These are phyloP conservation scores for Aspergillus kassunensis DNA, from an alignment of 495 filamentous ascomycete species.

Conservation along the genomic window DNA sequence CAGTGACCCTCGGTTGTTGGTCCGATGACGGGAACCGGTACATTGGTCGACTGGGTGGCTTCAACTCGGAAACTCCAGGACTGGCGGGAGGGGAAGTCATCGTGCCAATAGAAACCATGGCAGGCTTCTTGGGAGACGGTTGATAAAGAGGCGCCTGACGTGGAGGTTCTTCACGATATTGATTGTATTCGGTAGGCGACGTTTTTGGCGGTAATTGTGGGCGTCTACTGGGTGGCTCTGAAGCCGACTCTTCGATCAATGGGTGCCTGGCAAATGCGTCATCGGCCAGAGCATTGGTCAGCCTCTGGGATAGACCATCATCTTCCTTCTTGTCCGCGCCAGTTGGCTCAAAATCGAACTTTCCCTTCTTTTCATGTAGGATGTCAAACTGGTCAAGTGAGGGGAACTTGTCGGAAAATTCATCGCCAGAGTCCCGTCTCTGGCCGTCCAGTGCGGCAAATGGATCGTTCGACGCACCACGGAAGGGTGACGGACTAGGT, in stretches of 20 bases:
- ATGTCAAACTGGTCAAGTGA: conserved; percentile 91
- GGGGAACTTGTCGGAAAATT: conserved; percentile 80
- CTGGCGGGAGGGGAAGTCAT: conserved; percentile 79
- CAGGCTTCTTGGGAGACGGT: conserved; percentile 54
- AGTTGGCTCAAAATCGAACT: conserved; percentile 78
- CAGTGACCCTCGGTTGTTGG: conserved; percentile 40
- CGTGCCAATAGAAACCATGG: conserved; percentile 89
- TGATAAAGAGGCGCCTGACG: conserved; percentile 49
- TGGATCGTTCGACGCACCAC: conserved; percentile 68
- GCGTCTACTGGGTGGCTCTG: conserved; percentile 23
- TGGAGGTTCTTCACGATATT: conserved; percentile 21
- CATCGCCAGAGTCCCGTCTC: conserved; percentile 57
- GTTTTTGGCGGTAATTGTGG: conserved; percentile 27
- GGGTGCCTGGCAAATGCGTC: conserved; percentile 68
- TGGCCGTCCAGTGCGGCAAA: conserved; percentile 80
- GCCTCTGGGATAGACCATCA: conserved; percentile 65
- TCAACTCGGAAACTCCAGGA: conserved; percentile 44
- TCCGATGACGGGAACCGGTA: conserved; percentile 59
- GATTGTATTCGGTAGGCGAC: conserved; percentile 16
- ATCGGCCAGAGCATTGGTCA: conserved; percentile 82
- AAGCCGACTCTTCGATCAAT: conserved; percentile 23
- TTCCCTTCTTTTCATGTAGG: conserved; percentile 77
- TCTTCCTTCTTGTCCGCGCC: conserved; percentile 45
- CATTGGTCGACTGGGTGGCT: conserved; percentile 46
- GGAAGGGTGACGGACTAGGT: conserved; percentile 70